Base-by-base conservation (phyloP, 2,329 filamentous ascomycete species). In the Apiospora arundinis region DNA sequence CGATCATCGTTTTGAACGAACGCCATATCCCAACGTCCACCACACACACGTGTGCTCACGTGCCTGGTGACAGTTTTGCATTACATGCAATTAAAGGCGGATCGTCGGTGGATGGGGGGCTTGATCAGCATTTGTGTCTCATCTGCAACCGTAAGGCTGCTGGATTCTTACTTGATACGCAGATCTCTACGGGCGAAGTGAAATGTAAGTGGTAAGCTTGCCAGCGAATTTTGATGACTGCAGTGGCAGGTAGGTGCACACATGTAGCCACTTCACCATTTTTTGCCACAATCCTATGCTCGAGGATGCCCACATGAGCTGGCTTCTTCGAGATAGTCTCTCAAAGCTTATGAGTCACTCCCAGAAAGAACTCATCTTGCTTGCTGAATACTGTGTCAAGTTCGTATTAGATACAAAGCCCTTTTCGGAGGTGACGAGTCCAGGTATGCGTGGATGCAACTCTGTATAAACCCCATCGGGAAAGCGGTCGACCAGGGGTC, bases 101-200 rank as follows among this genome's bases (percentile, higher is more conserved):
- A 63, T 63, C 56, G 37, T 37, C 28, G 7, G 37, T 12, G 14
- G 18, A 60, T 60, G 28, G 28, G 52, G 23, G 56, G 9, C 32
- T 40, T 14, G 56, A 63, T 63, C 56, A 40, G 56, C 56, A 37
- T 2, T 14, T n/a, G 40, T 63, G 56, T 63, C 56, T 63, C 56
- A 63, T 63, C 56, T 63, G 32, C 32, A n/a, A n/a, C 56, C 56
- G 28, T 63, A 63, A 63, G 56, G 56, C 56, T 63, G 56, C 32
- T 40, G 56, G 32, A 63, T 40, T 63, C 56, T 40, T 37, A 23
- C 56, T 63, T 63, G 56, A 63, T 40, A 63, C 56, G 56, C 9
- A 37, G 56, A 63, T 63, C 56, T 32, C 56, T 28, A n/a, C 32
- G 52, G 52, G 16, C 16, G 52, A n/a, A 18, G 52, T 37, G 9